These are phyloP conservation scores for Boletus pseudopeckii DNA, from an alignment of 768 basidiomycete species.

Conservation along the genomic window DNA sequence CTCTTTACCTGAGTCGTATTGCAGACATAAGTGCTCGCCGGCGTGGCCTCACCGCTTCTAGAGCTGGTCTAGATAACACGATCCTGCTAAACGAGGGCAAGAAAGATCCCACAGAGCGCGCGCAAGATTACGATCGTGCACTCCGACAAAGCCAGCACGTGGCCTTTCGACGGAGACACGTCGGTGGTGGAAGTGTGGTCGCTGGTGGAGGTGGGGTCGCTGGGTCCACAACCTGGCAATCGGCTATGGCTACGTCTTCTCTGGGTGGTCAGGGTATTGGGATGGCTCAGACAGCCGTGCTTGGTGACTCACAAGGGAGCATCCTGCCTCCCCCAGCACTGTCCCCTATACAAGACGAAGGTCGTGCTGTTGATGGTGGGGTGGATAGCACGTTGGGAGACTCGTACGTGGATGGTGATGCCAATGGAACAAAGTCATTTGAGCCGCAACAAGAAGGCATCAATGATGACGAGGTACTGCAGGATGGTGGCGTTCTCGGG, in stretches of 20 bases:
- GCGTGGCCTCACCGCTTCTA: slow-evolving; percentile 30
- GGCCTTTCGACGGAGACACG: slow-evolving; percentile 41
- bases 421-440: slow-evolving; percentile 38
- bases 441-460: slow-evolving; percentile 44
- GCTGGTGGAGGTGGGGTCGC: slow-evolving; percentile 46
- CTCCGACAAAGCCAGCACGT: slow-evolving; percentile 64
- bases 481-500: slow-evolving; percentile 83
- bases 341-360: slow-evolving; percentile 40
- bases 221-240: slow-evolving; percentile 46
- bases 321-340: slow-evolving; percentile 21
- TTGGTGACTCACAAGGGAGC: slow-evolving; percentile 75
- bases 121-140: slow-evolving; percentile 75
- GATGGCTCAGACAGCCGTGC: slow-evolving; percentile 66
- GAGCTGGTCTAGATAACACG: slow-evolving; percentile 25
- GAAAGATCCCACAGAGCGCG: slow-evolving; percentile 47
- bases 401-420: slow-evolving; percentile 70
- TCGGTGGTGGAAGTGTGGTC: slow-evolving; percentile 25
- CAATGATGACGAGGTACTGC: slow-evolving; percentile 62
- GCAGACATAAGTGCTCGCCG: slow-evolving; percentile 59
- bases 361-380: slow-evolving; percentile 49
- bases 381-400: slow-evolving; percentile 59
- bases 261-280: slow-evolving; percentile 36
- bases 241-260: slow-evolving; percentile 45
- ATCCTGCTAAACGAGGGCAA: slow-evolving; percentile 30
- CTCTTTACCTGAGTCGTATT: slow-evolving; percentile 84